Evolutionary conservation across 768 basidiomycete species (phyloP), one percentile per base, ranked within the genome.

Genomic region (Boletus bicolor): DNA sequence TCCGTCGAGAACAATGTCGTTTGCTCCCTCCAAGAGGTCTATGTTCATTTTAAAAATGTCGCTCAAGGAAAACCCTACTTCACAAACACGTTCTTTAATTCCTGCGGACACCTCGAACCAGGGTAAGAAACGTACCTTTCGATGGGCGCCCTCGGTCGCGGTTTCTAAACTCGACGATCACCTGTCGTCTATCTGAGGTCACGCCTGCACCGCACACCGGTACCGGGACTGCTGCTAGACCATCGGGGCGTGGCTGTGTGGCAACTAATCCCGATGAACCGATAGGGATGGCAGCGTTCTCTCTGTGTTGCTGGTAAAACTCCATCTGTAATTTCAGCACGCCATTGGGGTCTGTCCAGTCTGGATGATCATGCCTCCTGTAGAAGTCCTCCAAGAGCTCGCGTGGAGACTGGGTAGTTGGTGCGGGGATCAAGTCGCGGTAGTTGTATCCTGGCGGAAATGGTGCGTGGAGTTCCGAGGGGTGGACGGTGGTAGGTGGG

Each of bases 381-480:
- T 24, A 24, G 21, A 24, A 24, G 39, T 63, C 41, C 3, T 14
- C 39, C 39, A 59, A 36, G 5, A 64, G 44, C n/a, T 64, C 44
- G 10, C 42, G 36, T 0, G 64, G 61, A 12, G 26, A 50, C 37
- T 5, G 34, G 14, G 3, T 46, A 1, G 57, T 51, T 2, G n/a
- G 8, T 5, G 36, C 1, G 2, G 58, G 53, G 2, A 55, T 11
- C 0, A 42, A 26, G n/a, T 17, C 12, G 0, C 4, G 32, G 36
- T 49, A 39, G 5, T 11, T 2, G 5, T 30, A 35, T 26, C 35
- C 43, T 2, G 37, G 12, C 1, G 56, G 44, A 49, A 50, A 46
- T 8, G 35, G 51, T 2, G 1, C 5, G 3, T 52, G 36, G 24
- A 64, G 59, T 4, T 57, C 37, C 7, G 15, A 26, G 1, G 55